Conservation (phyloP, 768 basidiomycete species). For the Tulasnella sp. region DNA sequence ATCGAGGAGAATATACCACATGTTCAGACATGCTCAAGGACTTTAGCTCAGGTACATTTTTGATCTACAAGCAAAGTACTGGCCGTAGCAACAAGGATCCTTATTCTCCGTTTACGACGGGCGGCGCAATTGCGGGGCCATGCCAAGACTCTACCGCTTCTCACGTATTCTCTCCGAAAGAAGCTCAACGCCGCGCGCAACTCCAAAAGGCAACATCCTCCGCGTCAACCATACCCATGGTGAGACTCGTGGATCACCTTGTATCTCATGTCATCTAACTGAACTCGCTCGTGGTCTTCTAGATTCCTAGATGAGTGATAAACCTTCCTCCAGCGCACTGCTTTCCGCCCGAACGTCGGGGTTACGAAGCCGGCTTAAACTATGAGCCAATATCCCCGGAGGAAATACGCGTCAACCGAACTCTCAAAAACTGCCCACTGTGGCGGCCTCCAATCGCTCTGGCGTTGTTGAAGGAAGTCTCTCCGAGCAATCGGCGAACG, state of each 20-base stretch:
- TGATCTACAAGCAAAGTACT: background rate
- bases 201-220: no score
- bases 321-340: no score
- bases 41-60: background rate
- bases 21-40: background rate
- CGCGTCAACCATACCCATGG: background rate
- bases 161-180: background rate
- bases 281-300: background rate
- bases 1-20: no score
- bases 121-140: background rate
- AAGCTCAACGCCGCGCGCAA: no score
- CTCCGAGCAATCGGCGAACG: no score
- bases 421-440: no score
- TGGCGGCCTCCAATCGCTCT: no score
- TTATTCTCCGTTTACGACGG: background rate
- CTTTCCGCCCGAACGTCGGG: background rate
- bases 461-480: no score
- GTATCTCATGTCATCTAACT: background rate
- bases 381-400: no score
- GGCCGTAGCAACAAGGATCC: background rate
- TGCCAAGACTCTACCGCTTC: background rate
- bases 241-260: background rate
- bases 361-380: background rate
- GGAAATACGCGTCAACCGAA: no score
- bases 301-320: background rate